Evolutionary conservation across 345 rosid genomes (phyloP).

Genomic region (Triadica sebifera): DNA sequence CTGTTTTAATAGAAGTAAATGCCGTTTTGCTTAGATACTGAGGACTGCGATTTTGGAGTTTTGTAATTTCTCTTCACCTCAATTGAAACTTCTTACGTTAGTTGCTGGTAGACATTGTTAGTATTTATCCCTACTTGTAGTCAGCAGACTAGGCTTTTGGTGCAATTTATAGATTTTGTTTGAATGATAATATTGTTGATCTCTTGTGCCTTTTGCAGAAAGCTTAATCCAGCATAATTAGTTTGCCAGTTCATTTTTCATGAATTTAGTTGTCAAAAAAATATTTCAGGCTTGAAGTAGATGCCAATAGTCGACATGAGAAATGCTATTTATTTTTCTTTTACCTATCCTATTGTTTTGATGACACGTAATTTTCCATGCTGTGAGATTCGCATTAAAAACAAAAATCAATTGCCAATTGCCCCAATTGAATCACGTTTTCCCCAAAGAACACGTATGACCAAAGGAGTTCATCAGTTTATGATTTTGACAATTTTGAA

Average conservation of each 20-base stretch:
- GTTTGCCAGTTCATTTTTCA: not conserved
- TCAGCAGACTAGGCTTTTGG: not conserved
- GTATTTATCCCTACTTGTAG: not conserved
- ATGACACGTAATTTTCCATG: too few species aligned
- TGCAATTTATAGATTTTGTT: conserved; percentile 2
- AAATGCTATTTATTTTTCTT: too few species aligned
- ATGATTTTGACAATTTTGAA: too few species aligned
- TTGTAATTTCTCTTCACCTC: conserved; percentile 3
- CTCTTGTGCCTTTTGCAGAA: not conserved
- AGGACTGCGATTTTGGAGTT: conserved; percentile 21
- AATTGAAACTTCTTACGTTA: conserved; percentile 13
- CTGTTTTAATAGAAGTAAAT: not conserved
- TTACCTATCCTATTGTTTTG: too few species aligned
- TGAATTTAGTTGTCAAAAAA: too few species aligned
- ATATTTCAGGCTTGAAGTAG: too few species aligned
- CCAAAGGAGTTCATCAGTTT: too few species aligned
- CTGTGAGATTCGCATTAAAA: too few species aligned
- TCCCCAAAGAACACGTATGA: too few species aligned
- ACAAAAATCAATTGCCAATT: too few species aligned
- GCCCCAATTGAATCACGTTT: too few species aligned
- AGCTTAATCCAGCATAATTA: not conserved
- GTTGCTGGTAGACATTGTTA: not conserved
- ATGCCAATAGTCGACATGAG: too few species aligned
- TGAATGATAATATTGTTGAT: not conserved
- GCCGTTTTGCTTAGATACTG: conserved; percentile 5